A percentile compares a stretch with the other conserved stretches of the same genome.
phyloP scores from a whole-genome alignment of 1,139 yeast genomes.

The Pichia sp. region DNA sequence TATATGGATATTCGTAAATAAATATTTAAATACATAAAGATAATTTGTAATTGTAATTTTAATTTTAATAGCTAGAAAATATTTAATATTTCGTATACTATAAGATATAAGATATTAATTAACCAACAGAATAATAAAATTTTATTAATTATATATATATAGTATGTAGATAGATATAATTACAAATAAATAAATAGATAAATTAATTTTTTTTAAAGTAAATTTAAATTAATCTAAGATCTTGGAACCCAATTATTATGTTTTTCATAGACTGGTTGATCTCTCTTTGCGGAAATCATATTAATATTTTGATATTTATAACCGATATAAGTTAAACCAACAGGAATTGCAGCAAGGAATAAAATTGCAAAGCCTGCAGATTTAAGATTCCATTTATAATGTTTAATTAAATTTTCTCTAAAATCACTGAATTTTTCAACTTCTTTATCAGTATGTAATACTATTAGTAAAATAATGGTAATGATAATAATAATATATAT shows the following conservation, averaged over 20 bases:
- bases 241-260: slow-evolving; percentile 30
- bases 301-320: slow-evolving; percentile 28
- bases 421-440: slow-evolving; percentile 29
- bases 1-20: neutral
- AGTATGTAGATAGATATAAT: neutral
- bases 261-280: slow-evolving; percentile 20
- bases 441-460: slow-evolving; percentile 26
- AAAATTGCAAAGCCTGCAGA: slow-evolving; percentile 29
- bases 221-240: slow-evolving; percentile 14
- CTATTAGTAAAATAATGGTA: slow-evolving; percentile 11
- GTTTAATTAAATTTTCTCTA: slow-evolving; percentile 30
- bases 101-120: slow-evolving; percentile 7
- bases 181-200: slow-evolving; percentile 8
- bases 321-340: slow-evolving; percentile 29
- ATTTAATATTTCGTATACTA: neutral
- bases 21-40: neutral
- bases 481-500: too few relatives aligned
- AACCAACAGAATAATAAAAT: slow-evolving; percentile 1
- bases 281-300: slow-evolving; percentile 27
- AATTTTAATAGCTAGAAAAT: neutral
- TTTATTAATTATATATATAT: neutral
- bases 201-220: neutral
- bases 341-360: slow-evolving; percentile 31
- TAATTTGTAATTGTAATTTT: neutral
- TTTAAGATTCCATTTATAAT: slow-evolving; percentile 30